A percentile compares a stretch with the other conserved stretches of the same genome.
Conservation (phyloP, 805 yeast species). For the Ogataea ramenticola region DNA sequence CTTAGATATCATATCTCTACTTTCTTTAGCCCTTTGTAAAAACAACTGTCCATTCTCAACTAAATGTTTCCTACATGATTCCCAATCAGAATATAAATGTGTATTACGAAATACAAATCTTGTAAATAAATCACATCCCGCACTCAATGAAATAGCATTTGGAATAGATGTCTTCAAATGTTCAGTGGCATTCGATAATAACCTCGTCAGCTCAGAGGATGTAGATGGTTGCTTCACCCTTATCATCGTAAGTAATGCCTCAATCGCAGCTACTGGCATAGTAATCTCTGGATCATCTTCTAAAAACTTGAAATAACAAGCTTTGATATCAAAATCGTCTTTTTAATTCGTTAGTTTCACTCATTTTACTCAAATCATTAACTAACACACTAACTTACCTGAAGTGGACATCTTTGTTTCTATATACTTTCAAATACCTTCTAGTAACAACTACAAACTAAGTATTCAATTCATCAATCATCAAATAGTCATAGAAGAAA, state of each 20-base stretch:
- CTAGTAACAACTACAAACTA: too few relatives aligned
- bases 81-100: conserved; percentile 90
- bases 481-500: too few relatives aligned
- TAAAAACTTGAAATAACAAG: conserved; percentile 71
- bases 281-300: conserved; percentile 94
- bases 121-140: conserved; percentile 96
- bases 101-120: conserved; percentile 87
- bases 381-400: too few relatives aligned
- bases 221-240: conserved; percentile 84
- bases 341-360: too few relatives aligned
- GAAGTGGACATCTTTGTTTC: too few relatives aligned
- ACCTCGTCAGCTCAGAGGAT: conserved; percentile 82
- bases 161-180: conserved; percentile 72
- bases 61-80: conserved; percentile 77
- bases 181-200: conserved; percentile 69
- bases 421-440: too few relatives aligned
- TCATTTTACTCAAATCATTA: not conserved
- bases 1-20: conserved; percentile 81
- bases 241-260: conserved; percentile 79
- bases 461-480: too few relatives aligned
- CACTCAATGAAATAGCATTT: conserved; percentile 87
- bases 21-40: conserved; percentile 83
- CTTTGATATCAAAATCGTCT: conserved; percentile 66
- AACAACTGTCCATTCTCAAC: conserved; percentile 92
- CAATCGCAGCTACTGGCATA: conserved; percentile 99